A percentile compares a stretch with the other conserved stretches of the same genome.
These are phyloP conservation scores for Alternaria sp. DNA, from an alignment of 2,329 filamentous ascomycete species.

Conservation along the genomic window DNA sequence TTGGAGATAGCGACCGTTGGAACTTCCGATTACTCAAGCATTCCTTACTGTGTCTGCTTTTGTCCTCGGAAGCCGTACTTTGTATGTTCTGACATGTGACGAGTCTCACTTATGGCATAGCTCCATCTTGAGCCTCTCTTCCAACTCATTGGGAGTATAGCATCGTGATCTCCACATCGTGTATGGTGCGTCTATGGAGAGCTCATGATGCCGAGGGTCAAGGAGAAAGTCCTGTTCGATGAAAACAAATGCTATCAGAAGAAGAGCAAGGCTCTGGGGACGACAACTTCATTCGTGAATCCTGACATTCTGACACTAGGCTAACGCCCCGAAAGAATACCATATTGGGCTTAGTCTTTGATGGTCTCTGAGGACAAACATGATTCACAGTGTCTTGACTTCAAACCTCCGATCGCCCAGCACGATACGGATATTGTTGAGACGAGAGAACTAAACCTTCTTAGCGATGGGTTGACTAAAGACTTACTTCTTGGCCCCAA, in stretches of 20 bases:
- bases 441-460: neutral
- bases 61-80: neutral
- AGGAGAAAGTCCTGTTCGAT: neutral
- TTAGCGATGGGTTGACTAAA: neutral
- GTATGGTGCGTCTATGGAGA: neutral
- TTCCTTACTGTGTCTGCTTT: neutral
- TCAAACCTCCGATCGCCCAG: neutral
- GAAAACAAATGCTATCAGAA: neutral
- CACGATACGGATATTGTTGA: neutral
- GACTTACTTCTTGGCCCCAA: conserved; percentile 9
- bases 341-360: neutral
- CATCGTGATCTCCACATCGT: neutral
- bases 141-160: neutral
- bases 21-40: neutral
- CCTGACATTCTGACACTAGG: neutral
- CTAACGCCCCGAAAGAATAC: neutral
- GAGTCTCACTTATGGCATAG: neutral
- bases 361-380: neutral
- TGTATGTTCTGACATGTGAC: neutral
- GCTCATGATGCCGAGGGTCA: neutral
- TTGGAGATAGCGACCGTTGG: too few species aligned
- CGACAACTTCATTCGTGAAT: neutral
- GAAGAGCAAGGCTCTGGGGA: neutral
- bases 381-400: neutral
- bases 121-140: neutral